Conservation (phyloP, 148 eudicot species). For the Rhododendron simsii region DNA sequence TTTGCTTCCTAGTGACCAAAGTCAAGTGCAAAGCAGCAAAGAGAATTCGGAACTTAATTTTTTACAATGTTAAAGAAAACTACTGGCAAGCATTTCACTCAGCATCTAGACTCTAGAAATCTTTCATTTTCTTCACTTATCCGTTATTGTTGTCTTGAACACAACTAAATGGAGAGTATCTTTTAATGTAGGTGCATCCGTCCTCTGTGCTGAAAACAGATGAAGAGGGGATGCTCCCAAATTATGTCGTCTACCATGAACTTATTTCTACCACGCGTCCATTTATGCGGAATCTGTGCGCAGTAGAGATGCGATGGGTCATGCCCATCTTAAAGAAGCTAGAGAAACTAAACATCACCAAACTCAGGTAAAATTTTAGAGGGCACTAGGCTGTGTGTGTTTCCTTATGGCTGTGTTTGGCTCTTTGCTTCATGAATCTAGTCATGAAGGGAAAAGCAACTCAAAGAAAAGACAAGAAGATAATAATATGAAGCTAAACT, state of each 20-base stretch:
- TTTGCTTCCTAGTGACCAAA: not conserved
- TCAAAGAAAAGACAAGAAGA: not conserved
- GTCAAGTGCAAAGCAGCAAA: constrained; percentile 8
- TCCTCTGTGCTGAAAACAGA: constrained; percentile 81
- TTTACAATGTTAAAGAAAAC: not conserved
- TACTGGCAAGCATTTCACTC: not conserved
- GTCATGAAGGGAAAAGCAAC: not conserved
- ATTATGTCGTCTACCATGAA: constrained; percentile 88
- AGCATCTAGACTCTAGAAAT: not conserved
- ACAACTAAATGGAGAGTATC: not conserved
- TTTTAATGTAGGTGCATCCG: constrained; percentile 63
- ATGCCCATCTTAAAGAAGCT: constrained; percentile 63
- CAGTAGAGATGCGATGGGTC: constrained; percentile 81
- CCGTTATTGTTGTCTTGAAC: not conserved
- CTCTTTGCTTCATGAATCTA: not conserved
- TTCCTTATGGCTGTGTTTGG: not conserved
- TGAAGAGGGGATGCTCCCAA: constrained; percentile 97
- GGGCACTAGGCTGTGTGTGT: not conserved
- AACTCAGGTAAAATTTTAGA: constrained; percentile 46
- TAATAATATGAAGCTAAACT: not conserved
- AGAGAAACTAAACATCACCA: constrained; percentile 54
- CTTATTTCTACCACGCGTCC: constrained; percentile 82
- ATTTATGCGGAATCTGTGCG: constrained; percentile 81
- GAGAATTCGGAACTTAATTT: not conserved
- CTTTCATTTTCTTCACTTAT: not conserved